These are phyloP conservation scores for Moesziomyces antarcticus DNA, from an alignment of 1,284 basidiomycete genomes.

Conservation along the genomic window DNA sequence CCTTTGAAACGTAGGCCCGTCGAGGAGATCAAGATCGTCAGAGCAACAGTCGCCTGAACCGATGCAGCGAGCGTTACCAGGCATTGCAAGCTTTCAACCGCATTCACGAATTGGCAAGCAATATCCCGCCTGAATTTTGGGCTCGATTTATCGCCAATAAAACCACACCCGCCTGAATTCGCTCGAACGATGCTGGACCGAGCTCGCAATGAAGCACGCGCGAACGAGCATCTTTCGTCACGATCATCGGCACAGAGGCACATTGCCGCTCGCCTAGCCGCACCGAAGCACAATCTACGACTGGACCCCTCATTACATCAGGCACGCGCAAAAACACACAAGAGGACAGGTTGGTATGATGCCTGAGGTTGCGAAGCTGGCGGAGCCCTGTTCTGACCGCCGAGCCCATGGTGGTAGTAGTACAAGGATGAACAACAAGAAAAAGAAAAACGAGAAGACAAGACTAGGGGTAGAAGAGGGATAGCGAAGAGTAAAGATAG, in stretches of 20 bases:
- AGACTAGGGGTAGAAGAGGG: constrained; percentile 5
- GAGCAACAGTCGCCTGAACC: constrained; percentile 17
- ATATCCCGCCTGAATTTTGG: constrained; percentile 15
- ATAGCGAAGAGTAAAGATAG: constrained; percentile 13
- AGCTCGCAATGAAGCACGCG: too few relatives aligned
- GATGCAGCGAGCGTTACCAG: background rate
- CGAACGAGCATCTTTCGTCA: too few relatives aligned
- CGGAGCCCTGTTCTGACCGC: constrained; percentile 55
- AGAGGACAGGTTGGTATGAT: constrained; percentile 46
- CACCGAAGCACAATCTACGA: background rate
- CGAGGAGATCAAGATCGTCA: constrained; percentile 48
- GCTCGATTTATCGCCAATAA: too few relatives aligned
- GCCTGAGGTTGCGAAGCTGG: constrained; percentile 53
- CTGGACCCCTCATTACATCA: background rate
- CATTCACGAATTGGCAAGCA: background rate
- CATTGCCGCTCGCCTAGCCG: too few relatives aligned
- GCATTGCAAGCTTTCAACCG: background rate
- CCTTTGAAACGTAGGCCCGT: constrained; percentile 13
- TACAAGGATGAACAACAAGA: constrained; percentile 58
- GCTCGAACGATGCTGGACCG: too few relatives aligned
- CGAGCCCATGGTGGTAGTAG: constrained; percentile 56
- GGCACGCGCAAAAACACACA: background rate
- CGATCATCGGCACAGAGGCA: too few relatives aligned
- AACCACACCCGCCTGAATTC: too few relatives aligned
- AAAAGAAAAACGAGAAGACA: constrained; percentile 27